Evolutionary conservation across 148 eudicot species (phyloP), one percentile per base, ranked within the genome.

Genomic region (Cornus controversa): DNA sequence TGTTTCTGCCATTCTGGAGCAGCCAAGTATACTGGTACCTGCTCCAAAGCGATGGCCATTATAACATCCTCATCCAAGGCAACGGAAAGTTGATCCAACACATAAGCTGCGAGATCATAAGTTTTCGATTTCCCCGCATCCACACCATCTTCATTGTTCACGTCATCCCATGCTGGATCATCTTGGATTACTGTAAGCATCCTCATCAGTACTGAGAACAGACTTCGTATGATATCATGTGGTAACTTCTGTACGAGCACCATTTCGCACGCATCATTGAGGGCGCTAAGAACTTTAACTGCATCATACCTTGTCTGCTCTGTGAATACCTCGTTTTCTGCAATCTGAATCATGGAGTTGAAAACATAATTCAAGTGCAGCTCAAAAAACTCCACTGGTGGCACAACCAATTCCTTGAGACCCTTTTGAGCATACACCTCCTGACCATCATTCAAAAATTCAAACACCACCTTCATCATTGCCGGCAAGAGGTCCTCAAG

Each of bases 1-100:
- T 84, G 98, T 71, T 89, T 92, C 81, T 92, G 97, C 98, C 98
- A 94, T 78, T 92, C 93, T 6, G 92, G 97, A 69, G 98, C 97
- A 70, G 91, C 85, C 88, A 94, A 81, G 64, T 85, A 94, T 24
- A 78, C 88, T 1, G 94, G 94, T 68, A 92, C 73, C 67, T 84
- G 82, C 78, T 90, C 93, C 0, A 93, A 94, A 0, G 98, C 98
- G n/a, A 94, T 97, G 0, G 97, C 94, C 29, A 94, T 96, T 67
- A 94, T 88, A 1, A 97, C 88, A 67, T 92, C 92, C 1, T 96
- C 98, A 18, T 94, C 97, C 23, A 94, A 83, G 14, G 97, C 79
- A 66, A 94, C 92, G 0, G 98, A 79, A 27, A 94, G 80, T 71
- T 96, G 79, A 79, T 94, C 97, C 69, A 90, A 86, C 31, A 93